Conservation (phyloP, 495 filamentous ascomycete genomes). For the Lasiosphaeria miniovina region DNA sequence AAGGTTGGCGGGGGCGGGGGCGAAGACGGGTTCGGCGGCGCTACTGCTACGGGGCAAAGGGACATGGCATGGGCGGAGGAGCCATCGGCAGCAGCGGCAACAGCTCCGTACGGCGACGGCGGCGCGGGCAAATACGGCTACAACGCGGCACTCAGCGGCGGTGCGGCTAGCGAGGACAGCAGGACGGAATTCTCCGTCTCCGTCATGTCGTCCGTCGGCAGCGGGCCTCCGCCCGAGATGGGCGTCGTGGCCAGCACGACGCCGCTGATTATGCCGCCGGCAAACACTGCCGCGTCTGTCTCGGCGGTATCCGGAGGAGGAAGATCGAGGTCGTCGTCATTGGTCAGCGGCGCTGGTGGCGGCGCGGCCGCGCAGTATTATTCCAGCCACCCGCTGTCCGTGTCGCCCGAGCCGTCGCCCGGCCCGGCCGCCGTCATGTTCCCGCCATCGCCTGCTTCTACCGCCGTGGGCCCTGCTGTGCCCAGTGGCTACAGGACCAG, state of each 20-base stretch:
- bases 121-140: conserved; percentile 3
- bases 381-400: neutral
- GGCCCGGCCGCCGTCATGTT: conserved; percentile 5
- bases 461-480: neutral
- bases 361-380: neutral
- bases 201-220: too few relatives aligned
- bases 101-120: conserved; percentile 3
- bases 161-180: neutral
- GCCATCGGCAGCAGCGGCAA: neutral
- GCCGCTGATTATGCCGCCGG: neutral
- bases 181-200: too few relatives aligned
- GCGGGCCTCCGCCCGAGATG: neutral
- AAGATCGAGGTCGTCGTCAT: too few relatives aligned
- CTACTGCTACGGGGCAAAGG: neutral
- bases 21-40: neutral
- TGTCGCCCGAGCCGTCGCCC: conserved; percentile 6
- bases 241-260: neutral
- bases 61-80: neutral
- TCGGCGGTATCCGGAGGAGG: neutral
- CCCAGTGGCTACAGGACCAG: neutral
- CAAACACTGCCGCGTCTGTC: neutral
- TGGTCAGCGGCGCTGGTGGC: neutral
- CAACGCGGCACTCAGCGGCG: neutral
- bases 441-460: neutral
- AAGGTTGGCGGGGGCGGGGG: conserved; percentile 3